Percentiles rank a stretch among this genome's conserved stretches.
Conservation (phyloP, 2,329 filamentous ascomycete species). For the Diaporthe helianthi region DNA sequence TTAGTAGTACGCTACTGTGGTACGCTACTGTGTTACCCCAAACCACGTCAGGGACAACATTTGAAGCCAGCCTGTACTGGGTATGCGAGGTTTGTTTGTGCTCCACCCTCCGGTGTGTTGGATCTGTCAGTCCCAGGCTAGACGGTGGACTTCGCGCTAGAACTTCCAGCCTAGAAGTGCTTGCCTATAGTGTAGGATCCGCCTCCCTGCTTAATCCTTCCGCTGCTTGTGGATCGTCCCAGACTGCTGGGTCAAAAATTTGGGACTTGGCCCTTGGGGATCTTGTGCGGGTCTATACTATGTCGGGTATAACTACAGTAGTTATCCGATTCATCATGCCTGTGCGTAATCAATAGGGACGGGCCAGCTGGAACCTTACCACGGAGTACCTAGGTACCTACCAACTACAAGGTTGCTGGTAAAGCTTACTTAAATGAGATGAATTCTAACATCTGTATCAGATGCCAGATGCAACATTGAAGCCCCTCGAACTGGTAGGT, state of each 20-base stretch:
- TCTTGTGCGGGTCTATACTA: constrained; percentile 11
- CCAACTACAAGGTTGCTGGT: no score
- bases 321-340: no score
- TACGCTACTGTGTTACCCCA: neutral
- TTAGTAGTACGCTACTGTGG: neutral
- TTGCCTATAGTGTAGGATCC: neutral
- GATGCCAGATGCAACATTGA: no score
- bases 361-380: no score
- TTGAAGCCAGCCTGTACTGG: no score
- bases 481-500: no score
- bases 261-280: neutral
- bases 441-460: neutral
- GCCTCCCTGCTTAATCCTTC: neutral
- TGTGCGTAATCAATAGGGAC: no score
- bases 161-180: no score
- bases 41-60: no score
- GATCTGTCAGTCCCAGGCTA: neutral
- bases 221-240: constrained; percentile 13
- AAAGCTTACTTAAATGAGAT: neutral
- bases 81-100: neutral
- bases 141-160: no score
- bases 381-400: no score
- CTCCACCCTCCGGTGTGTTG: neutral
- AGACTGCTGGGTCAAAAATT: constrained; percentile 8
- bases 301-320: no score